Evolutionary conservation across 768 basidiomycete genomes (phyloP).

Genomic region (Macrolepiota dolichaula): DNA sequence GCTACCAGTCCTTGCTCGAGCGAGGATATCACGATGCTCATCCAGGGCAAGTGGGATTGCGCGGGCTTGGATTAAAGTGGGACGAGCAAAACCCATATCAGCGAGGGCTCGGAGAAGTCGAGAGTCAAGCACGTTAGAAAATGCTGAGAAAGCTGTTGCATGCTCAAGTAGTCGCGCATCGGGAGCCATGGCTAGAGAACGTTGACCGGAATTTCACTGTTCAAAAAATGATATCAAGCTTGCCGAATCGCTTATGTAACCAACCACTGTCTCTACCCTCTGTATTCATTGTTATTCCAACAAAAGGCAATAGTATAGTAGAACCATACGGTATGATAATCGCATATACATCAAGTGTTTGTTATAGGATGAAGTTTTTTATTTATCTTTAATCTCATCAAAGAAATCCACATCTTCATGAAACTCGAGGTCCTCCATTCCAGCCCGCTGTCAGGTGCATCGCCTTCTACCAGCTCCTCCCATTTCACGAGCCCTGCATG

Average conservation of each 20-base stretch:
- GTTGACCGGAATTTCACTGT: neutral
- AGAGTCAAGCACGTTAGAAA: slow-evolving; percentile 79
- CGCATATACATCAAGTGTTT: neutral
- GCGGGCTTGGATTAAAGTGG: slow-evolving; percentile 89
- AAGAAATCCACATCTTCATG: neutral
- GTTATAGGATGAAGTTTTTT: neutral
- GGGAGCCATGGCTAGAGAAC: slow-evolving; percentile 7
- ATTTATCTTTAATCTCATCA: neutral
- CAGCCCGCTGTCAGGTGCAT: neutral
- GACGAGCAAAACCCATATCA: slow-evolving; percentile 84
- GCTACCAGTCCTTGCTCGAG: slow-evolving; percentile 91
- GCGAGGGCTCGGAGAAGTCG: slow-evolving; percentile 87
- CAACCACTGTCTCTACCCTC: neutral
- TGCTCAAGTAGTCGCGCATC: slow-evolving; percentile 38
- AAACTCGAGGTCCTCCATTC: neutral
- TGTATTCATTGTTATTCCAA: neutral
- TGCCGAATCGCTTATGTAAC: neutral
- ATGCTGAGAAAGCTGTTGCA: slow-evolving; percentile 49
- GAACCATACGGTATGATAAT: neutral
- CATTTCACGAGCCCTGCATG: neutral
- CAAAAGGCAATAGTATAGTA: too few relatives aligned
- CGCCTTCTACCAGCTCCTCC: neutral
- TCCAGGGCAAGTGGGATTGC: slow-evolving; percentile 85
- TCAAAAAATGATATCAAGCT: slow-evolving; percentile 8
- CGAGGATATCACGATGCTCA: slow-evolving; percentile 86